phyloP scores from a whole-genome alignment of 495 filamentous ascomycete genomes.

The Xylaria palmicola region DNA sequence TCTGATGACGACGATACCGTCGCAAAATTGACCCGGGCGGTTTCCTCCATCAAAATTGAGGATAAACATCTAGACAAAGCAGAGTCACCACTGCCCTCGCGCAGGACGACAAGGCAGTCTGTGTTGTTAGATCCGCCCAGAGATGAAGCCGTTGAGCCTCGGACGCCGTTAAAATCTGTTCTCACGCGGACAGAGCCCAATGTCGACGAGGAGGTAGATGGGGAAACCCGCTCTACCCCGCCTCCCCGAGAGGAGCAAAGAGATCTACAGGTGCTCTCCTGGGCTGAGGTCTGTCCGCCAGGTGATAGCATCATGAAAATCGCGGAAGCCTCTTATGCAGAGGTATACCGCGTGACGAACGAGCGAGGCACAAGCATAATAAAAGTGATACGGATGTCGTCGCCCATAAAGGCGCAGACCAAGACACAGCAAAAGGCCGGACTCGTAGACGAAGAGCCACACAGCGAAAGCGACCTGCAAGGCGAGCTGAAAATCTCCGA shows the following conservation, averaged over 20 bases:
- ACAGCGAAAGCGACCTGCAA: conserved; percentile 38
- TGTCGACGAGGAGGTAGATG: conserved; percentile 3
- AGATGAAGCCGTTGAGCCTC: conserved; percentile 3
- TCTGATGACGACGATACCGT: conserved; percentile 2
- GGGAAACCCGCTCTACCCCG: not conserved
- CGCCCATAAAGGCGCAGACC: conserved; percentile 46
- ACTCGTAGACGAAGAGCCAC: conserved; percentile 49
- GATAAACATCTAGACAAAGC: conserved; percentile 15
- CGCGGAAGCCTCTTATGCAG: conserved; percentile 66
- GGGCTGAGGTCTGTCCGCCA: conserved; percentile 50
- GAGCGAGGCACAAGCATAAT: conserved; percentile 49
- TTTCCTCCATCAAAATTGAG: conserved; percentile 22
- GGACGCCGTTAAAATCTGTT: not conserved
- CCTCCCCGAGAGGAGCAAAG: not conserved
- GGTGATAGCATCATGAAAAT: conserved; percentile 59
- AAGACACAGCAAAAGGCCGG: conserved; percentile 46
- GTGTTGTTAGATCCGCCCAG: conserved; percentile 13
- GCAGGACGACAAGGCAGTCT: conserved; percentile 22
- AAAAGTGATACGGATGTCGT: conserved; percentile 51
- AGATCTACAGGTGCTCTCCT: conserved; percentile 41
- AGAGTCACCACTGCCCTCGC: conserved; percentile 14
- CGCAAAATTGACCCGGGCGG: conserved; percentile 9
- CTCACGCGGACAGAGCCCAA: not conserved
- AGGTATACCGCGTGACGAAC: conserved; percentile 63
- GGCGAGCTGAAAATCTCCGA: conserved; percentile 74